These are phyloP conservation scores for Tetragonia tetragonoides DNA, from an alignment of 148 eudicot genomes.

Conservation along the genomic window DNA sequence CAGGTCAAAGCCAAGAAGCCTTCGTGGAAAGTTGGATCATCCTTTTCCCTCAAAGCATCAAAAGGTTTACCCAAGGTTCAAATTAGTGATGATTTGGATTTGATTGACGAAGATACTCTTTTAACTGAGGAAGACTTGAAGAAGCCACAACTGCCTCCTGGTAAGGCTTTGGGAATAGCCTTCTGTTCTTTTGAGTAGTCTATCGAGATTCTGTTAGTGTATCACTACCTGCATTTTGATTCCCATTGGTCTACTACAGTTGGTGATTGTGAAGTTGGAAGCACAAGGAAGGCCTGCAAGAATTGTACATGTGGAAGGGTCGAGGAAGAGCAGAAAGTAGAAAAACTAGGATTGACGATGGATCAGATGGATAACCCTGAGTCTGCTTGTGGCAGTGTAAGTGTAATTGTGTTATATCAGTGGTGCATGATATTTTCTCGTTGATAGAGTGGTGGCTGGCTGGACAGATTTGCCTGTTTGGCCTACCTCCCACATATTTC, in stretches of 20 bases:
- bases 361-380: conserved; percentile 77
- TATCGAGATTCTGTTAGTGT: neutral
- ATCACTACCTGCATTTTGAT: conserved; percentile 7
- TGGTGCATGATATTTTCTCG: neutral
- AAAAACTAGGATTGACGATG: conserved; percentile 62
- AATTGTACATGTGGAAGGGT: conserved; percentile 94
- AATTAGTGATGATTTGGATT: conserved; percentile 73
- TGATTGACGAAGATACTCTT: conserved; percentile 91
- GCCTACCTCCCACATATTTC: too few species aligned
- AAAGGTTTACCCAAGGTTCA: conserved; percentile 64
- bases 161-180: conserved; percentile 29
- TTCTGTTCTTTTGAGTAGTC: neutral
- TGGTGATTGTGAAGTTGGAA: conserved; percentile 89
- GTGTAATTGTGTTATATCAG: conserved; percentile 17
- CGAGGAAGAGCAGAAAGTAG: conserved; percentile 82
- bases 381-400: conserved; percentile 89
- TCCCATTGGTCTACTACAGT: conserved; percentile 28
- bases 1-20: conserved; percentile 72
- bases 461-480: neutral
- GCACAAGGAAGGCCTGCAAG: conserved; percentile 89
- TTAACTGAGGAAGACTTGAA: conserved; percentile 83
- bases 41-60: conserved; percentile 61
- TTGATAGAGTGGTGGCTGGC: neutral
- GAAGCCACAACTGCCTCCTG: conserved; percentile 66
- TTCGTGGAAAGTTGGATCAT: conserved; percentile 87